A percentile compares a stretch with the other conserved stretches of the same genome.
These are phyloP conservation scores for Trichocladium antarcticum DNA, from an alignment of 495 filamentous ascomycete species.

Conservation along the genomic window DNA sequence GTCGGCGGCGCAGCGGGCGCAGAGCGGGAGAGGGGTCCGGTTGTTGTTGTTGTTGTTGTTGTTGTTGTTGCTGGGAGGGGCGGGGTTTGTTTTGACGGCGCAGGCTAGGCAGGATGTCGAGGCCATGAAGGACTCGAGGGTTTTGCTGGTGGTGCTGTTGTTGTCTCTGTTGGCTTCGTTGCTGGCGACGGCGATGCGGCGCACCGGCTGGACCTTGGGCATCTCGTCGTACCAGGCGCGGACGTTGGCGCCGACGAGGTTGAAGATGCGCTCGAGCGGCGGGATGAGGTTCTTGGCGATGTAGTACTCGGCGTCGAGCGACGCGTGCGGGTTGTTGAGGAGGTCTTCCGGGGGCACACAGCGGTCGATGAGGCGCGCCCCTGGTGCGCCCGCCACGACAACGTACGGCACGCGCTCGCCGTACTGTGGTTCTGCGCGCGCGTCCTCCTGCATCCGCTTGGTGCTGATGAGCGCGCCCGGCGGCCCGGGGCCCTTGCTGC, in stretches of 20 bases:
- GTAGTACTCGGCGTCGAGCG: conserved; percentile 94
- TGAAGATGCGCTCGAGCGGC: conserved; percentile 92
- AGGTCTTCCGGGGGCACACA: conserved; percentile 80
- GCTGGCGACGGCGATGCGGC: conserved; percentile 40
- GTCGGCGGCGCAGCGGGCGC: conserved; percentile 47
- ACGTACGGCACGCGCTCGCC: conserved; percentile 93
- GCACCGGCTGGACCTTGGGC: conserved; percentile 75
- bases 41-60: background rate
- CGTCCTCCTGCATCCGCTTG: conserved; percentile 73
- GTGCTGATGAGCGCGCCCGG: conserved; percentile 82
- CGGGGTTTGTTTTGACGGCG: conserved; percentile 43
- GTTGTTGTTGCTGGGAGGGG: background rate
- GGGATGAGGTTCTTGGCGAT: conserved; percentile 93
- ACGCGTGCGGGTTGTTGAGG: conserved; percentile 60
- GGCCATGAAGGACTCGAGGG: conserved; percentile 80
- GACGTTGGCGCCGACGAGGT: conserved; percentile 88
- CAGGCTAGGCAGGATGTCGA: conserved; percentile 71
- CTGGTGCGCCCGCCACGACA: conserved; percentile 77
- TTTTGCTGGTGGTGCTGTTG: conserved; percentile 33
- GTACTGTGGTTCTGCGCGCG: conserved; percentile 81
- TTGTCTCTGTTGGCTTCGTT: background rate
- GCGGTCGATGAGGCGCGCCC: conserved; percentile 75
- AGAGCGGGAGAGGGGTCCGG: conserved; percentile 35
- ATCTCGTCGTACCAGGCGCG: conserved; percentile 91
- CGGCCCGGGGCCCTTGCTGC: conserved; percentile 59